These are phyloP conservation scores for Elsinoe batatas DNA, from an alignment of 2,329 filamentous ascomycete genomes.

Conservation along the genomic window DNA sequence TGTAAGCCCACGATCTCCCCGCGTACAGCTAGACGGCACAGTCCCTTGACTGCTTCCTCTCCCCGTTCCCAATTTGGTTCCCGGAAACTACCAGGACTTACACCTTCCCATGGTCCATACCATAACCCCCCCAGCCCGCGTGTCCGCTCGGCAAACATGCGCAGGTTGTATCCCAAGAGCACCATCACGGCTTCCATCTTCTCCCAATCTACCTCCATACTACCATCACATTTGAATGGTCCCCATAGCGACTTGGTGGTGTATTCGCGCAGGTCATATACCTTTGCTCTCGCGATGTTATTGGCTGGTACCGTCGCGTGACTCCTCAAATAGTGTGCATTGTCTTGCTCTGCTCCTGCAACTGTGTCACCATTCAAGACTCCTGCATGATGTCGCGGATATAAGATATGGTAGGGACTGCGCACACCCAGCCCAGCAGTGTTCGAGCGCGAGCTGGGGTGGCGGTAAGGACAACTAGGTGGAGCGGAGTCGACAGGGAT, in stretches of 20 bases:
- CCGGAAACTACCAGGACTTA: conserved; percentile 43
- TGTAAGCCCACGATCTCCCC: background rate
- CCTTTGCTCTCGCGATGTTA: conserved; percentile 54
- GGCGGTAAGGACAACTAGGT: background rate
- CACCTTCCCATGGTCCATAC: conserved; percentile 47
- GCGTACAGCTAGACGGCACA: background rate
- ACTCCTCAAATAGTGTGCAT: conserved; percentile 3
- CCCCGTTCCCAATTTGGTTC: conserved; percentile 1
- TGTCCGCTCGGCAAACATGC: conserved; percentile 33
- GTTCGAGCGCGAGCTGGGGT: background rate
- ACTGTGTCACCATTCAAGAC: background rate
- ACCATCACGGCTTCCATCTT: conserved; percentile 67
- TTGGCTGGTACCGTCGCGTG: conserved; percentile 13
- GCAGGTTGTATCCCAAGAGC: conserved; percentile 55
- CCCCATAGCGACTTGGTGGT: conserved; percentile 56
- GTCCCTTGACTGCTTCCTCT: background rate
- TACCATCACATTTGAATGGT: conserved; percentile 57
- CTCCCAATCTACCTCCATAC: conserved; percentile 62
- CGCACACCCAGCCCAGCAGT: background rate
- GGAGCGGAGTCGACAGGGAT: conserved; percentile 39
- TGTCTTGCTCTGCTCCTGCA: background rate
- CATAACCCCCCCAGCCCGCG: conserved; percentile 45
- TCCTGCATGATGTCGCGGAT: background rate
- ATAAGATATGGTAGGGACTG: conserved; percentile 2
- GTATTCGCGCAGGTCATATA: conserved; percentile 66